Evolutionary conservation across 169 alveolate species (phyloP).

Genomic region (Plasmodium blacklocki): DNA sequence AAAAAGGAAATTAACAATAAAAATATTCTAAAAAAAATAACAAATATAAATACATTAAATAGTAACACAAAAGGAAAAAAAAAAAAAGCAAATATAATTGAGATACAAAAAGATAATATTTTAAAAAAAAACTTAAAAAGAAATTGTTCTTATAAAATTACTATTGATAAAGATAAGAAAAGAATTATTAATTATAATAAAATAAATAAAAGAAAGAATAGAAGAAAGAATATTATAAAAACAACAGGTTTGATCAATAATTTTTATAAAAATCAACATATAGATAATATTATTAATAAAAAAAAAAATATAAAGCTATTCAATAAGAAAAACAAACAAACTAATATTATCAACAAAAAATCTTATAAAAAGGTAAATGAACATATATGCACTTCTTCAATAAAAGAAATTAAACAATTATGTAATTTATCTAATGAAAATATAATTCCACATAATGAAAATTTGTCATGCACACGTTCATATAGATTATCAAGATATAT

Average conservation of each 20-base stretch:
- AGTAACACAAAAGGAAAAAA: not conserved
- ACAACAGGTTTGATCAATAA: not conserved
- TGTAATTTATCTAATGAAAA: constrained; percentile 53
- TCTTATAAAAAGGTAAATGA: constrained; percentile 4
- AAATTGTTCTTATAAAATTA: too few relatives aligned
- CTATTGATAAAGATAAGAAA: too few relatives aligned
- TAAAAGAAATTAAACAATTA: constrained; percentile 29
- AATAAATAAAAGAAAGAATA: constrained; percentile 8
- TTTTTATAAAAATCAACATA: not conserved
- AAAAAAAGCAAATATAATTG: not conserved
- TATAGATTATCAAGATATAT: constrained; percentile 30
- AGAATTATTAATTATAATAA: not conserved
- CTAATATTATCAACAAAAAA: constrained; percentile 2
- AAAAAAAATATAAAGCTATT: not conserved
- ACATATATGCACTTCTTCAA: constrained; percentile 22
- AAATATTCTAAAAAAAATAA: not conserved
- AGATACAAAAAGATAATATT: not conserved
- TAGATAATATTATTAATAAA: constrained; percentile 1
- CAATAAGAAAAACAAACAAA: not conserved
- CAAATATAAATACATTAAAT: constrained; percentile 10
- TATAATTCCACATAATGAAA: constrained; percentile 38
- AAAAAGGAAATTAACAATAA: not conserved
- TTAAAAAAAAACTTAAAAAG: not conserved
- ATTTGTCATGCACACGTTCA: constrained; percentile 54
- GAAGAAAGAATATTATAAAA: constrained; percentile 16